Conservation (phyloP, 139 green algal genomes). For the Picochlorum sp. region DNA sequence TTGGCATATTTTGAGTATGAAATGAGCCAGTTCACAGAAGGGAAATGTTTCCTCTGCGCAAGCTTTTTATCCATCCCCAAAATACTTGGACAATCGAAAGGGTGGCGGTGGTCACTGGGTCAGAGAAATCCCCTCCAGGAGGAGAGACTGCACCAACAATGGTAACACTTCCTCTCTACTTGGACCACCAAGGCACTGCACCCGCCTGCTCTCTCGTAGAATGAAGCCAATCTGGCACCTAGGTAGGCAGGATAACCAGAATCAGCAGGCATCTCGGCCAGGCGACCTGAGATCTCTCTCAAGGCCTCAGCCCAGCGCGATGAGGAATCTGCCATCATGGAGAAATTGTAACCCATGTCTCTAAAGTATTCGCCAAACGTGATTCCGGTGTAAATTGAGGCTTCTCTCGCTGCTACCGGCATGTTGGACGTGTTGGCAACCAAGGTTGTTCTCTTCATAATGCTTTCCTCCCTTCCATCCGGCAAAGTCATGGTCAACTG, state of each 20-base stretch:
- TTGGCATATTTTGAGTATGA: conserved; percentile 99
- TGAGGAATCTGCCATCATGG: conserved; percentile 98
- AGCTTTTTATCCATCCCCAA: conserved; percentile 99
- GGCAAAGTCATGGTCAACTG: conserved; percentile 96
- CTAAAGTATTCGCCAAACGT: conserved; percentile 99
- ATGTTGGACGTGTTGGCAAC: conserved; percentile 99
- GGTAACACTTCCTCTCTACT: conserved; percentile 89
- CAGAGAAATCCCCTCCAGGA: conserved; percentile 95
- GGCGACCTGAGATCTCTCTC: conserved; percentile 95
- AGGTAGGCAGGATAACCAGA: conserved; percentile 87
- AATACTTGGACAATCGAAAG: conserved; percentile 99
- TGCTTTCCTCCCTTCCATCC: conserved; percentile 92
- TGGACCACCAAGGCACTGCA: conserved; percentile 85
- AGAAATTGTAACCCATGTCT: conserved; percentile 95
- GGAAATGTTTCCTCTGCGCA: conserved; percentile 99
- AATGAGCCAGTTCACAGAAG: conserved; percentile 99
- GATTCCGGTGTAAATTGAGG: conserved; percentile 99
- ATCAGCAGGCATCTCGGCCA: conserved; percentile 99
- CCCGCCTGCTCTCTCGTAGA: conserved; percentile 97
- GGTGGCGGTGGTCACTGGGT: conserved; percentile 96
- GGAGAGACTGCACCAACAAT: conserved; percentile 97
- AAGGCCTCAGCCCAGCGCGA: conserved; percentile 97
- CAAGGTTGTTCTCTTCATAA: conserved; percentile 98
- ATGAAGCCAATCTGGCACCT: conserved; percentile 83
- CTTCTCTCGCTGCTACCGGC: conserved; percentile 96